Evolutionary conservation across 163 green algal genomes (phyloP).

Genomic region (Scenedesmus sp.): DNA sequence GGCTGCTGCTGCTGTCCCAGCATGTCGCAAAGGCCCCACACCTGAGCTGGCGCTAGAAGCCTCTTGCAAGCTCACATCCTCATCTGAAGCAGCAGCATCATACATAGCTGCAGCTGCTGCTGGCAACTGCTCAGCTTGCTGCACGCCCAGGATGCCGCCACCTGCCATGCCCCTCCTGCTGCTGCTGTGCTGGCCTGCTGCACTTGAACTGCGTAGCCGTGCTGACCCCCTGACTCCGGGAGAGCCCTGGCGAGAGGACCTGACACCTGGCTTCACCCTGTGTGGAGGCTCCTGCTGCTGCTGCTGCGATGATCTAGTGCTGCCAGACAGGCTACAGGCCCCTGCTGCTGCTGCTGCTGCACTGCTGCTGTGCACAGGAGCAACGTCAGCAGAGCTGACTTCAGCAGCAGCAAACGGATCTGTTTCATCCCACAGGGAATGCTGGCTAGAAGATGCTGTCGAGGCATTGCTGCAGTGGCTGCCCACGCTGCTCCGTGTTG

Average conservation of each 20-base stretch:
- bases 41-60: conserved; percentile 15
- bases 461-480: neutral
- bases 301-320: neutral
- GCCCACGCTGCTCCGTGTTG: neutral
- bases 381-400: neutral
- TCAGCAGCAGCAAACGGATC: conserved; percentile 13
- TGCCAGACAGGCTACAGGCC: neutral
- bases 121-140: neutral
- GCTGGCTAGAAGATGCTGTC: neutral
- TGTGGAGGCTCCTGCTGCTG: neutral
- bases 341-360: neutral
- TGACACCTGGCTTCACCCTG: neutral
- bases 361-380: neutral
- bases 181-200: neutral
- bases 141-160: neutral
- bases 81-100: neutral
- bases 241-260: neutral
- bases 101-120: neutral
- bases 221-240: neutral
- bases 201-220: neutral
- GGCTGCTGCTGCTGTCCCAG: neutral
- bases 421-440: conserved; percentile 44
- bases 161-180: neutral
- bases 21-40: neutral
- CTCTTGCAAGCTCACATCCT: neutral